phyloP scores from a whole-genome alignment of 2,329 filamentous ascomycete species.

The Chrysosporium keratinophilum region DNA sequence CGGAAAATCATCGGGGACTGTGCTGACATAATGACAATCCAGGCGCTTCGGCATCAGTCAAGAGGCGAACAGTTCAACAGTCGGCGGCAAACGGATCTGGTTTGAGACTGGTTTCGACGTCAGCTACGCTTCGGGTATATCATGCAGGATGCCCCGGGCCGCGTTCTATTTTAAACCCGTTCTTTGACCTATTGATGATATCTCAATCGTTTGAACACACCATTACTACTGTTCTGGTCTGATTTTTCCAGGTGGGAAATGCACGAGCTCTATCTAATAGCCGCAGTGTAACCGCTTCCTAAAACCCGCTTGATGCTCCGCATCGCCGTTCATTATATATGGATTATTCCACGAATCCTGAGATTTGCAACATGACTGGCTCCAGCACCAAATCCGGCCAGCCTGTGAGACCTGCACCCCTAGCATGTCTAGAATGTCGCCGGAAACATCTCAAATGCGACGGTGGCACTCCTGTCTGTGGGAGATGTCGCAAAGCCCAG shows the following conservation, averaged over 20 bases:
- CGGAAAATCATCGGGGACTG: too few relatives aligned
- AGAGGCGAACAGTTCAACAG: neutral
- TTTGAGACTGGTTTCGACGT: neutral
- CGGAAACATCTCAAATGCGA: slow-evolving; percentile 67
- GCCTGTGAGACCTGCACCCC: slow-evolving; percentile 29
- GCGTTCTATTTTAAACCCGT: neutral
- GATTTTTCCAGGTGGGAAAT: neutral
- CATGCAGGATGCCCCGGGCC: neutral
- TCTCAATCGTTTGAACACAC: neutral
- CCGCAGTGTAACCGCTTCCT: neutral
- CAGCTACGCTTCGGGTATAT: neutral
- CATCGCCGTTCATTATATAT: neutral
- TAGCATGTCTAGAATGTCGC: slow-evolving; percentile 41
- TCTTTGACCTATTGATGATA: neutral
- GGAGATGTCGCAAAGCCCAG: slow-evolving; percentile 51
- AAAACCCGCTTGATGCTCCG: neutral
- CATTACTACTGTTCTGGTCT: neutral
- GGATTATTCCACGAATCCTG: neutral
- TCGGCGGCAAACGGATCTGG: neutral
- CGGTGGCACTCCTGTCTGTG: slow-evolving; percentile 54
- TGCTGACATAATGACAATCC: neutral
- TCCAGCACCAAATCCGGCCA: neutral
- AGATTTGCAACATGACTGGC: neutral
- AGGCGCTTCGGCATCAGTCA: neutral
- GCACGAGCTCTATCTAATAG: neutral